Percentiles rank a stretch among this genome's conserved stretches.
Conservation (phyloP, 495 filamentous ascomycete genomes). For the Tuber magnatum region DNA sequence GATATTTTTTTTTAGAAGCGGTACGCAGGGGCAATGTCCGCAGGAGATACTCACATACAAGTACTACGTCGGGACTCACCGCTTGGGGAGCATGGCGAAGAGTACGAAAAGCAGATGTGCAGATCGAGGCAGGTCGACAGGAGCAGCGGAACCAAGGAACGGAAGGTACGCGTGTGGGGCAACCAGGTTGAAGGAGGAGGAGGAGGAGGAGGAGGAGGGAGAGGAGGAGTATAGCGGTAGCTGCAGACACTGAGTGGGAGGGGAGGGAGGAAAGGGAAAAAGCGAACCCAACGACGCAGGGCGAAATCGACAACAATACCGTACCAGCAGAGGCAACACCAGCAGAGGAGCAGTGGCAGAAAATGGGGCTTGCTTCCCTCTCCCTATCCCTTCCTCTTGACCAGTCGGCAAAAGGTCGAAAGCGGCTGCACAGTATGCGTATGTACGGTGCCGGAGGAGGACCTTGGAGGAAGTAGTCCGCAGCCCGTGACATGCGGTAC, state of each 20-base stretch:
- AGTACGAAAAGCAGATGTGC: slow-evolving; percentile 17
- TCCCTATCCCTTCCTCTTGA: background rate
- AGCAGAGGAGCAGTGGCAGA: background rate
- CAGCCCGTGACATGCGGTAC: background rate
- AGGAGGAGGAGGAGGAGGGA: background rate
- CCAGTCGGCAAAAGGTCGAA: background rate
- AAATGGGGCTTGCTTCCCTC: background rate
- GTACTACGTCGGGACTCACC: slow-evolving; percentile 20
- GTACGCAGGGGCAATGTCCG: background rate
- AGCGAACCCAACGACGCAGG: background rate
- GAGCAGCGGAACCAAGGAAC: background rate
- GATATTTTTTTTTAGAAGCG: background rate
- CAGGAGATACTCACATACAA: background rate
- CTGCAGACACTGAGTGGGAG: background rate
- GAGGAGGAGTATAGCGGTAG: background rate
- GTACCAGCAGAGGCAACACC: background rate
- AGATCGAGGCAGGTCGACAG: background rate
- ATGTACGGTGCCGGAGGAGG: background rate
- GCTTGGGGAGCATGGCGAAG: slow-evolving; percentile 33
- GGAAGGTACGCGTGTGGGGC: background rate
- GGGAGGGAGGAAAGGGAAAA: background rate
- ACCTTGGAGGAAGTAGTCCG: background rate
- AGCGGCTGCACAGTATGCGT: background rate
- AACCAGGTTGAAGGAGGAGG: background rate
- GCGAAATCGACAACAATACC: background rate